These are phyloP conservation scores for Syzygium grande DNA, from an alignment of 345 rosid genomes.

Conservation along the genomic window DNA sequence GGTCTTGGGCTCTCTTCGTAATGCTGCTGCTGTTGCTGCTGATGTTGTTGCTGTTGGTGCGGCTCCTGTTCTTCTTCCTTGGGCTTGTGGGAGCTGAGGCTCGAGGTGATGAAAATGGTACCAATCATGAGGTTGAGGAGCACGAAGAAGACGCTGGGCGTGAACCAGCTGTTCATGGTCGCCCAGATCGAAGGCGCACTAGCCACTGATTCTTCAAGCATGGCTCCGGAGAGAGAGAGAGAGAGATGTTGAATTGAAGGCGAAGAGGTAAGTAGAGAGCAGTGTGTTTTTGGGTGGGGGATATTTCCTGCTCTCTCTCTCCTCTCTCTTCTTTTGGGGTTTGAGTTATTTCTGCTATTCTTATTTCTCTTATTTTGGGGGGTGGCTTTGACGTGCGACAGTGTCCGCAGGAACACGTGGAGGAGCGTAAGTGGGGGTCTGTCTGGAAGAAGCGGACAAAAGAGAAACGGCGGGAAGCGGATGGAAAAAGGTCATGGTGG, in stretches of 20 bases:
- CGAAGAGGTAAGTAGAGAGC: background rate
- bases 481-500: background rate
- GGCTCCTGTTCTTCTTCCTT: background rate
- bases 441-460: background rate
- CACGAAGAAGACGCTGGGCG: slow-evolving; percentile 63
- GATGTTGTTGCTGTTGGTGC: background rate
- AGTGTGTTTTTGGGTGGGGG: background rate
- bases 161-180: slow-evolving; percentile 66
- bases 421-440: background rate
- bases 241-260: background rate
- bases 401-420: background rate
- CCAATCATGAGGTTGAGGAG: slow-evolving; percentile 73
- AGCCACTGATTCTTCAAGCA: slow-evolving; percentile 38
- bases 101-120: slow-evolving; percentile 59
- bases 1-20: slow-evolving; percentile 3
- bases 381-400: background rate
- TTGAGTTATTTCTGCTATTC: background rate
- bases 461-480: background rate
- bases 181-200: slow-evolving; percentile 51
- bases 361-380: background rate
- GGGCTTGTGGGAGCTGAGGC: slow-evolving; percentile 24
- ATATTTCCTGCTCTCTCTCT: background rate
- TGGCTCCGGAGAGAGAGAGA: background rate
- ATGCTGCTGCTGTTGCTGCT: background rate
- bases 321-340: background rate